Evolutionary conservation across 2,329 filamentous ascomycete species (phyloP), one percentile per base, ranked within the genome.

Genomic region (Teratosphaeria nubilosa): DNA sequence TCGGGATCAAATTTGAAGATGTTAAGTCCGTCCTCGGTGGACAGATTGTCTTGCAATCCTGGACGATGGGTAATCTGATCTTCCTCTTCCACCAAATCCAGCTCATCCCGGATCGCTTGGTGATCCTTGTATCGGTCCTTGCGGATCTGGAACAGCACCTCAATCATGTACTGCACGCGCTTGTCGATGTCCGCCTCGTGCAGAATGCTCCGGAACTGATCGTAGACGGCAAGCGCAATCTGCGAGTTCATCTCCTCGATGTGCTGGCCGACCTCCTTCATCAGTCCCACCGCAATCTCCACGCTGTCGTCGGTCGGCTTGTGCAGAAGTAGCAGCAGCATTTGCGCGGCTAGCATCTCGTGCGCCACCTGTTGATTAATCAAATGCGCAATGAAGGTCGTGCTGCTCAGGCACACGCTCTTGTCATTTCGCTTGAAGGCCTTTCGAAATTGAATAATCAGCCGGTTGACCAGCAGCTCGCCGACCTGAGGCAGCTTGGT

Each of bases 141-240:
- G 63, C 94, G 84, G 58, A 96, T 87, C 76, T 99, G 91, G 72
- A 99, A 99, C 51, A 99, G 77, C 5, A 97, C 94, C 73, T 99
- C 94, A 58, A 99, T 92, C 89, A 96, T 96, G 75, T 97, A 99
- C 75, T 99, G 94, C n/a, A 92, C 91, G 63, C 94, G 83, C 79
- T 96, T 96, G 71, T 97, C 92, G 72, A 99, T 96, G 69, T 94
- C 91, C 51, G 91, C 91, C 73, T 99, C 94, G 76, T 99, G 92
- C 9, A 99, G 78, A 63, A 97, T 96, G 66, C 87, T 92, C 66
- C 94, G 81, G 78, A 99, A 95, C 73, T 96, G 91, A 69, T 99
- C 94, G 70, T 95, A 99, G 7, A 99, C 90, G 25, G 87, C 88
- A 64, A 92, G 83, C 31, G 91, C 86, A 68, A 97, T 95, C 11